Percentiles rank a stretch among this genome's conserved stretches.
phyloP scores from a whole-genome alignment of 2,329 filamentous ascomycete species.

The Cercospora citrullina region DNA sequence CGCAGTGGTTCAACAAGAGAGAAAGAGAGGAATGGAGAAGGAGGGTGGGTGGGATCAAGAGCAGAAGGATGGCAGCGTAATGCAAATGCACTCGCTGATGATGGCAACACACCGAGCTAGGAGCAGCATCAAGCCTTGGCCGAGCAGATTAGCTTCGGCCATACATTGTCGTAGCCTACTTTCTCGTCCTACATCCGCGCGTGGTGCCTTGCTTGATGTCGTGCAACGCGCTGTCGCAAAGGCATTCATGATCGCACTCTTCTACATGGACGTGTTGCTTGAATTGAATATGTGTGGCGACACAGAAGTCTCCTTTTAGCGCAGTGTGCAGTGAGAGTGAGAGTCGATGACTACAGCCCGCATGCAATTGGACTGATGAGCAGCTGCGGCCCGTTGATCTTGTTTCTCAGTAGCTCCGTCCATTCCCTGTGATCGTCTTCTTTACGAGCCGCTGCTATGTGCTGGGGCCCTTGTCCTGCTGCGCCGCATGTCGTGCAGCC shows the following conservation, averaged over 20 bases:
- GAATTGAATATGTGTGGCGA: neutral
- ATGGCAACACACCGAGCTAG: neutral
- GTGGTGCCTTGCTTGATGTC: neutral
- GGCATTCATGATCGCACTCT: neutral
- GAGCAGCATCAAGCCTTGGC: neutral
- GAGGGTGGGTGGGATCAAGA: neutral
- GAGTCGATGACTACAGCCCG: neutral
- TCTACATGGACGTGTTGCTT: neutral
- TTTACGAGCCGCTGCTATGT: neutral
- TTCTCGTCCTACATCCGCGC: neutral
- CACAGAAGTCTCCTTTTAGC: neutral
- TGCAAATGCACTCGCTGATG: too few relatives aligned
- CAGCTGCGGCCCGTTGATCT: neutral
- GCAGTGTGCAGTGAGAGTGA: neutral
- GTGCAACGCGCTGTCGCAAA: neutral
- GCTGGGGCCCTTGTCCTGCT: neutral
- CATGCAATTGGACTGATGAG: neutral
- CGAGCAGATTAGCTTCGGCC: neutral
- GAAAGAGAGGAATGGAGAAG: neutral
- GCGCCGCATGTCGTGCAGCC: slow-evolving; percentile 5
- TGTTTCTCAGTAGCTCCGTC: neutral
- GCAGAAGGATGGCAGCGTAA: neutral
- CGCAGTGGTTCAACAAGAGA: neutral
- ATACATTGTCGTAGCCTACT: neutral
- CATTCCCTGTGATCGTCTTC: neutral